These are phyloP conservation scores for Agrocybe chaxingu DNA, from an alignment of 768 basidiomycete genomes.

Conservation along the genomic window DNA sequence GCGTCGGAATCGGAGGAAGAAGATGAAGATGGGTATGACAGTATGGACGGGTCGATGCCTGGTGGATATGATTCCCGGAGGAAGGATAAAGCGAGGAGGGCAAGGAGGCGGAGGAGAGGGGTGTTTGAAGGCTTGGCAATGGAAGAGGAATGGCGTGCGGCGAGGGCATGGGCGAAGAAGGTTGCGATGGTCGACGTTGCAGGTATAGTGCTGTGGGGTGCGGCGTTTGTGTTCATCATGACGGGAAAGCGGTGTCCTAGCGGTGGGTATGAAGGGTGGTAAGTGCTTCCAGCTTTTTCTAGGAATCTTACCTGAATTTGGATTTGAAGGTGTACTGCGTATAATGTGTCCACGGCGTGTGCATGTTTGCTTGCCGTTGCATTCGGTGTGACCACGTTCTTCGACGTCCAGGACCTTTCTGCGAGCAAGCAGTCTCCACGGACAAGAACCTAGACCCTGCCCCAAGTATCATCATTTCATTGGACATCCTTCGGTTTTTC, in stretches of 20 bases:
- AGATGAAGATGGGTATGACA: constrained; percentile 28
- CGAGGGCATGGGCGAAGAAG: constrained; percentile 52
- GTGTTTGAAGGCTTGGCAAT: constrained; percentile 60
- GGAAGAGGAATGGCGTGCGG: constrained; percentile 61
- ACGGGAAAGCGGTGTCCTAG: constrained; percentile 62
- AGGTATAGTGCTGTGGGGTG: constrained; percentile 52
- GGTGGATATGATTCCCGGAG: constrained; percentile 28
- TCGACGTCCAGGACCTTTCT: constrained; percentile 64
- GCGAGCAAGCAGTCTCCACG: constrained; percentile 61
- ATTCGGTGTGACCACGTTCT: constrained; percentile 57
- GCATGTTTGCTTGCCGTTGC: constrained; percentile 55
- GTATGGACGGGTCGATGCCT: constrained; percentile 31
- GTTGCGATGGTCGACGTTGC: constrained; percentile 46
- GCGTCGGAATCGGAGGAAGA: constrained; percentile 36
- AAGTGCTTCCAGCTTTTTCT: constrained; percentile 17
- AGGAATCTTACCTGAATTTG: constrained; percentile 4
- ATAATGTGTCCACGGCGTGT: constrained; percentile 63
- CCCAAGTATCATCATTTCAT: neutral
- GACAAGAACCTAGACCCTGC: constrained; percentile 31
- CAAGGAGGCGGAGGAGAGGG: constrained; percentile 41
- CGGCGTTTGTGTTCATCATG: constrained; percentile 56
- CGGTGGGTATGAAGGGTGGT: constrained; percentile 65
- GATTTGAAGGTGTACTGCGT: constrained; percentile 62
- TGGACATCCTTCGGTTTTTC: neutral
- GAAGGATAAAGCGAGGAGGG: constrained; percentile 20